phyloP scores from a whole-genome alignment of 345 rosid genomes.

The Populus pruinosa region DNA sequence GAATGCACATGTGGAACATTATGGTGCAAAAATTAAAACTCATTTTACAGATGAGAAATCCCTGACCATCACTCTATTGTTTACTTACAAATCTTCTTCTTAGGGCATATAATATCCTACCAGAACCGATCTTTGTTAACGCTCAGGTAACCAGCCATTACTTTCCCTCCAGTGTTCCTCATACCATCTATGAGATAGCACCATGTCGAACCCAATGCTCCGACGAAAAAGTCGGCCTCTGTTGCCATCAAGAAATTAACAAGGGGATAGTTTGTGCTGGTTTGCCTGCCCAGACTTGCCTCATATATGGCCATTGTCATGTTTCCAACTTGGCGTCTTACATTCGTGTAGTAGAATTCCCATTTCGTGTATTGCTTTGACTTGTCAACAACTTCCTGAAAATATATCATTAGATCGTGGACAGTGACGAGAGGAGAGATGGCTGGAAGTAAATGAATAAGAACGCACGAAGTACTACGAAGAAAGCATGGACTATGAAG shows the following conservation, averaged over 20 bases:
- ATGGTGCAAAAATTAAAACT: not conserved
- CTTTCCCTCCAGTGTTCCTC: slow-evolving; percentile 96
- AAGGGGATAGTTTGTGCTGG: slow-evolving; percentile 86
- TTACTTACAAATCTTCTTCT: not conserved
- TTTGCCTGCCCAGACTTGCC: slow-evolving; percentile 86
- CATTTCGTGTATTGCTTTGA: slow-evolving; percentile 46
- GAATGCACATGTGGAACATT: not conserved
- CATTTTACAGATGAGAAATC: slow-evolving; percentile 7
- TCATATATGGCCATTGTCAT: slow-evolving; percentile 75
- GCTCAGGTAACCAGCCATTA: slow-evolving; percentile 85
- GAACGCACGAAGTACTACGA: not conserved
- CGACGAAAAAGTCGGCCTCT: slow-evolving; percentile 81
- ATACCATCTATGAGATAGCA: slow-evolving; percentile 91
- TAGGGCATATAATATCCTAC: slow-evolving; percentile 32
- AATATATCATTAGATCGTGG: not conserved
- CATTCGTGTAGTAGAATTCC: slow-evolving; percentile 80
- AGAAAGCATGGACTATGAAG: not conserved
- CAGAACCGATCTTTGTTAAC: slow-evolving; percentile 94
- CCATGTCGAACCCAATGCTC: slow-evolving; percentile 98
- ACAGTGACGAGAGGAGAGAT: not conserved
- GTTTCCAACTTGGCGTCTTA: slow-evolving; percentile 77
- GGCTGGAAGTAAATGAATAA: too few species aligned
- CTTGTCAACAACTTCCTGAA: slow-evolving; percentile 64
- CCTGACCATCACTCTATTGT: not conserved
- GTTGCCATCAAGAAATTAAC: slow-evolving; percentile 93